Conservation (phyloP, 2,329 filamentous ascomycete species). For the Colletotrichum magnum region DNA sequence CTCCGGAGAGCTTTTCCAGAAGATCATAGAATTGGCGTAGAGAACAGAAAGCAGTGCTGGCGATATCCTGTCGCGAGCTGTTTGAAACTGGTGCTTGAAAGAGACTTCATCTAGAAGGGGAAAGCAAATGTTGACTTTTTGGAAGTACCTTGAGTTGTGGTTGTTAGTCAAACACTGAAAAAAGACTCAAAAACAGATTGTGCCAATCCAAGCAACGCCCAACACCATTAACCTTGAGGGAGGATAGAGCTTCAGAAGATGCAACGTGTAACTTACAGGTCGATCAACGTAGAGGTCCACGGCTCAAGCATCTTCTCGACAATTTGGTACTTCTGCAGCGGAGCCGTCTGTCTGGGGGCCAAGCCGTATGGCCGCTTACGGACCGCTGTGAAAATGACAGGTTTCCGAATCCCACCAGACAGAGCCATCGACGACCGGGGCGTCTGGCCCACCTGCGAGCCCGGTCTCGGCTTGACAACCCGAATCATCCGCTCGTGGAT, state of each 20-base stretch:
- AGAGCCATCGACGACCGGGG: conserved; percentile 15
- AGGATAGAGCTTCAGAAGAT: background rate
- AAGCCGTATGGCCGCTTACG: conserved; percentile 62
- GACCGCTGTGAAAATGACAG: conserved; percentile 63
- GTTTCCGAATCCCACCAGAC: conserved; percentile 41
- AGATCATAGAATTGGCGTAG: conserved; percentile 70
- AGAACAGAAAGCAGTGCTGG: conserved; percentile 70
- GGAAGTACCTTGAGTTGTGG: conserved; percentile 61
- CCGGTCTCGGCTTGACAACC: conserved; percentile 33
- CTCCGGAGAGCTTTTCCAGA: conserved; percentile 66
- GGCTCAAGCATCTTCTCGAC: conserved; percentile 73
- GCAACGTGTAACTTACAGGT: conserved; percentile 52
- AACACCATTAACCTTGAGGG: background rate
- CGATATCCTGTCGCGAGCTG: conserved; percentile 63
- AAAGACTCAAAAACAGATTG: too few relatives aligned
- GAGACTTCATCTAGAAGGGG: conserved; percentile 71
- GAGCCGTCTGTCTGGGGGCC: conserved; percentile 51
- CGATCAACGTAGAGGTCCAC: conserved; percentile 64
- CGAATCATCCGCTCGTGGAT: conserved; percentile 49
- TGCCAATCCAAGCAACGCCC: background rate
- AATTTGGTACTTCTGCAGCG: conserved; percentile 65
- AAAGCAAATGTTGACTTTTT: conserved; percentile 70
- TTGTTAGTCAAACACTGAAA: background rate
- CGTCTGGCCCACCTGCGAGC: conserved; percentile 19
- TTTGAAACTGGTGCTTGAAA: conserved; percentile 64